These are phyloP conservation scores for Nicotiana benthamiana DNA, from an alignment of 257 asterid species.

Conservation along the genomic window DNA sequence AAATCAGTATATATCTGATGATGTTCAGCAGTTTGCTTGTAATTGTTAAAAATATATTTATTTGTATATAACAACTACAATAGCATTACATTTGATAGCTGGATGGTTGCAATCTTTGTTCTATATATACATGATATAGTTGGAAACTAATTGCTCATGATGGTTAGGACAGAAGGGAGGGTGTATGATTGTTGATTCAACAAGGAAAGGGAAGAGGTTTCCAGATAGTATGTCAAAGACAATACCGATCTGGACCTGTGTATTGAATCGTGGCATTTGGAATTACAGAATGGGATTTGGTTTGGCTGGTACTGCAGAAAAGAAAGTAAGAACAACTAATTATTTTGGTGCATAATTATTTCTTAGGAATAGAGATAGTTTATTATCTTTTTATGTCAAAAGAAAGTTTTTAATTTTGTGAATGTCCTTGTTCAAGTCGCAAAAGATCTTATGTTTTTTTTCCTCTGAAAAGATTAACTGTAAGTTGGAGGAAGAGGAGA, in stretches of 20 bases:
- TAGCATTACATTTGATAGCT: background rate
- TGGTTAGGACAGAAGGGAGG: conserved; percentile 94
- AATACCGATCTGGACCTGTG: conserved; percentile 95
- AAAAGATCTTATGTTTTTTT: background rate
- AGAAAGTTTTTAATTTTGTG: background rate
- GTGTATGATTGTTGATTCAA: conserved; percentile 84
- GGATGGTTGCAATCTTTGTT: background rate
- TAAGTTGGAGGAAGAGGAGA: background rate
- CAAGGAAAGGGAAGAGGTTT: conserved; percentile 89
- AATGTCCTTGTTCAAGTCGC: background rate
- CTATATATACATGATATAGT: background rate
- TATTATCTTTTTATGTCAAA: background rate
- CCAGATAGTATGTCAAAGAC: conserved; percentile 99
- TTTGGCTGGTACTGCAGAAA: conserved; percentile 2
- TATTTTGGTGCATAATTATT: background rate
- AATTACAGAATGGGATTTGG: conserved; percentile 26
- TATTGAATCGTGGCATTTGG: conserved; percentile 67
- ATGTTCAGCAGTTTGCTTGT: no score
- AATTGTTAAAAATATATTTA: no score
- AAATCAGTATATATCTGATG: no score
- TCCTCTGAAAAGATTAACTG: background rate
- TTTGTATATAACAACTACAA: background rate
- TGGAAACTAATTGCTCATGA: no score
- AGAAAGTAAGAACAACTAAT: conserved; percentile 32
- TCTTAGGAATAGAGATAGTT: background rate